Evolutionary conservation across 441 rosid genomes (phyloP).

Genomic region (Populus tomentosa): DNA sequence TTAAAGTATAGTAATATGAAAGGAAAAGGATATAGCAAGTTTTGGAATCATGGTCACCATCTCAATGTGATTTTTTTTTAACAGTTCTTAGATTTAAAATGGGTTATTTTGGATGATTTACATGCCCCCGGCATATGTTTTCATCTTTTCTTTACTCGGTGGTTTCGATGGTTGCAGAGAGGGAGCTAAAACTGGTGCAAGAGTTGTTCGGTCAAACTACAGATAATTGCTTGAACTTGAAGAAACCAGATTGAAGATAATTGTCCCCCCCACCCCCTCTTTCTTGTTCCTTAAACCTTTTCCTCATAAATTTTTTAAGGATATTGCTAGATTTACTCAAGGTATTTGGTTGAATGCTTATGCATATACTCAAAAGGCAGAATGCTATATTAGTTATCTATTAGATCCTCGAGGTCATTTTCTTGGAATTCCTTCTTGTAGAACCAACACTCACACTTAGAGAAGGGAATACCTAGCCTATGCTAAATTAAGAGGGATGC

Average conservation of each 20-base stretch:
- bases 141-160: not conserved
- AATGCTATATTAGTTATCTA: too few relatives aligned
- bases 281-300: not conserved
- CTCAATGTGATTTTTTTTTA: not conserved
- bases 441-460: too few relatives aligned
- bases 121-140: too few relatives aligned
- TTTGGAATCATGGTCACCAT: not conserved
- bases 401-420: too few relatives aligned
- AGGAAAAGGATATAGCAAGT: not conserved
- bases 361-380: not conserved
- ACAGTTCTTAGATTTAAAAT: not conserved
- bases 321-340: not conserved
- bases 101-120: not conserved
- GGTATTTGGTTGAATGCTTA: not conserved
- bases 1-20: not conserved
- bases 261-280: not conserved
- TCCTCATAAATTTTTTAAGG: not conserved
- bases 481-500: too few relatives aligned
- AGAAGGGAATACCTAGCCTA: too few relatives aligned
- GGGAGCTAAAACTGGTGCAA: slow-evolving; percentile 77
- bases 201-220: slow-evolving; percentile 76
- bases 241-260: slow-evolving; percentile 59
- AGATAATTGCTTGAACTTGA: slow-evolving; percentile 83
- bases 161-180: slow-evolving; percentile 43
- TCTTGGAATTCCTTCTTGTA: too few relatives aligned